Percentiles rank a stretch among this genome's conserved stretches.
phyloP scores from a whole-genome alignment of 148 eudicot species.

The Rhododendron ovatum region DNA sequence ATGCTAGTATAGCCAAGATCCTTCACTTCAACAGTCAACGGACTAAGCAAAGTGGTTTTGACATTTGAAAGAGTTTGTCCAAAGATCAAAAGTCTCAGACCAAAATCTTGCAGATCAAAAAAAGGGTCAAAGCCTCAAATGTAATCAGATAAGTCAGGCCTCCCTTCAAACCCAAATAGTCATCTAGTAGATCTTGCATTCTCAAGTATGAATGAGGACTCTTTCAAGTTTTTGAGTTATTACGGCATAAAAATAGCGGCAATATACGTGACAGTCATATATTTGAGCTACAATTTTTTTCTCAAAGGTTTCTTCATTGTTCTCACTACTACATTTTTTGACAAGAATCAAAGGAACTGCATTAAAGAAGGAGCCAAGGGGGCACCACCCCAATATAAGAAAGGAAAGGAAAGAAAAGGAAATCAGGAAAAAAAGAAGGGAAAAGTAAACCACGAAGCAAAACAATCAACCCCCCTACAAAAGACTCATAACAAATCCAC shows the following conservation, averaged over 20 bases:
- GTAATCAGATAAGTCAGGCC: background rate
- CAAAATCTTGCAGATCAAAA: background rate
- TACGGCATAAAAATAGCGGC: background rate
- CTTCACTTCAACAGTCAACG: background rate
- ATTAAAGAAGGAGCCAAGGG: background rate
- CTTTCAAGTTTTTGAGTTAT: background rate
- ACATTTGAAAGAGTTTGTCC: background rate
- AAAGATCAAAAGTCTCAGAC: background rate
- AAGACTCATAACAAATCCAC: background rate
- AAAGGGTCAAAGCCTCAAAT: background rate
- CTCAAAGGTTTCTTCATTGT: background rate
- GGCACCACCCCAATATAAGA: background rate
- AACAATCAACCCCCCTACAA: background rate
- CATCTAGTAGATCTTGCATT: background rate
- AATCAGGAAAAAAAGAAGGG: background rate
- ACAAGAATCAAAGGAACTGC: background rate
- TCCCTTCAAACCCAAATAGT: background rate
- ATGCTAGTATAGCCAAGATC: background rate
- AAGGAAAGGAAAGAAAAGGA: background rate
- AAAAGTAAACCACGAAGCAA: background rate
- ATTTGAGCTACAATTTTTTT: background rate
- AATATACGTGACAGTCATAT: background rate
- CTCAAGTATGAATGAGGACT: background rate
- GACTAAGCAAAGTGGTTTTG: background rate
- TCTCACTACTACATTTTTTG: background rate